Evolutionary conservation across 176 grass and related monocot genomes (phyloP).

Genomic region (Musa schizocarpa): DNA sequence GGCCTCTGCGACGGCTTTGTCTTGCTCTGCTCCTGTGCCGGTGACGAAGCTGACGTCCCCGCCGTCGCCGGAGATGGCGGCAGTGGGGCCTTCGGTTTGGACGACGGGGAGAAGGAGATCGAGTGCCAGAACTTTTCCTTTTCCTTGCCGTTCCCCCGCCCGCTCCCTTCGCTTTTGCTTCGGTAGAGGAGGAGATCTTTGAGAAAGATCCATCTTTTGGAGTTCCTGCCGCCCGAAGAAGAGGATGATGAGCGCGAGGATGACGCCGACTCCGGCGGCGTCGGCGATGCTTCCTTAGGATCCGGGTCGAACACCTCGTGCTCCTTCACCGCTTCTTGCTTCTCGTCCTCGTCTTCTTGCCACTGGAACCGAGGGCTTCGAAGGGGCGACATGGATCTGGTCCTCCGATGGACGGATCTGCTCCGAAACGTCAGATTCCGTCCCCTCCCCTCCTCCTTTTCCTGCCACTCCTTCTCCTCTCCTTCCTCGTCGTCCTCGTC

Average conservation of each 20-base stretch:
- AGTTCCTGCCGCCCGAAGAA: slow-evolving; percentile 12
- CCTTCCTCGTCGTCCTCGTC: background rate
- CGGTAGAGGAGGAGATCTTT: slow-evolving; percentile 28
- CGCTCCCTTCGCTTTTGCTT: slow-evolving; percentile 30
- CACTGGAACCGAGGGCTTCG: slow-evolving; percentile 14
- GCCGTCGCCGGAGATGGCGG: background rate
- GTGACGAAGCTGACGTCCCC: background rate
- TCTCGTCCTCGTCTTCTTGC: slow-evolving; percentile 9
- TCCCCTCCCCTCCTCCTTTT: background rate
- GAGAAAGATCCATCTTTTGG: slow-evolving; percentile 31
- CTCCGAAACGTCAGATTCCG: background rate
- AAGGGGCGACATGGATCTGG: slow-evolving; percentile 28
- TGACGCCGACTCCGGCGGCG: slow-evolving; percentile 10
- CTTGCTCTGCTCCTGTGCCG: background rate
- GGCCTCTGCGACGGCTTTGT: background rate
- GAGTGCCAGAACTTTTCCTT: slow-evolving; percentile 18
- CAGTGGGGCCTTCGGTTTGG: background rate
- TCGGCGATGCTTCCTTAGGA: background rate
- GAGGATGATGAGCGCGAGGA: slow-evolving; percentile 21
- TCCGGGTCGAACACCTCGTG: background rate
- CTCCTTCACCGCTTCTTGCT: background rate
- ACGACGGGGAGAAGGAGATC: slow-evolving; percentile 7
- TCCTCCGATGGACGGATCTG: slow-evolving; percentile 18
- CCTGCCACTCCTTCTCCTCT: background rate
- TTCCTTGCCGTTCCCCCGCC: background rate